Percentiles rank a stretch among this genome's conserved stretches.
Evolutionary conservation across 805 yeast genomes (phyloP).

Genomic region (Middelhovenomyces tepae): DNA sequence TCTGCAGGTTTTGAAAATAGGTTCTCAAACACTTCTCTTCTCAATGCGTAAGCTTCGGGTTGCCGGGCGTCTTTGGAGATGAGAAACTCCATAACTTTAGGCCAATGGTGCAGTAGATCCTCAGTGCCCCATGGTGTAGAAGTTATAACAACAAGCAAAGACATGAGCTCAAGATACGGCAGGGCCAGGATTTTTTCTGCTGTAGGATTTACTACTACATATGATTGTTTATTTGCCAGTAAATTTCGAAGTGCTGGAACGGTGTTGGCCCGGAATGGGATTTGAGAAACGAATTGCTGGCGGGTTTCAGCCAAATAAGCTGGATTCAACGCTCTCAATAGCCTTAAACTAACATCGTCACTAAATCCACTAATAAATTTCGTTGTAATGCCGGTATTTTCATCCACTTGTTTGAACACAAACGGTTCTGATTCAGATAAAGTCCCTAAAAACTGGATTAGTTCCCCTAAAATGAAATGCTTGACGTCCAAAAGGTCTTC

Average conservation of each 20-base stretch:
- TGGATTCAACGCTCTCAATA: constrained; percentile 25
- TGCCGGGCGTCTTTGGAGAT: constrained; percentile 19
- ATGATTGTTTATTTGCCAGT: constrained; percentile 15
- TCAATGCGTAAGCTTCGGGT: constrained; percentile 9
- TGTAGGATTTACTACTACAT: constrained; percentile 15
- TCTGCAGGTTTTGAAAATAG: constrained; percentile 9
- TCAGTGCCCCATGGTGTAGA: constrained; percentile 18
- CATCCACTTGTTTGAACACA: constrained; percentile 20
- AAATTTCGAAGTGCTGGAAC: constrained; percentile 22
- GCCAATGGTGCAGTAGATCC: constrained; percentile 24
- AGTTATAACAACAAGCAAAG: constrained; percentile 20
- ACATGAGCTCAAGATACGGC: constrained; percentile 21
- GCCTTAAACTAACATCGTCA: constrained; percentile 13
- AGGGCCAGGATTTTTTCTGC: constrained; percentile 18
- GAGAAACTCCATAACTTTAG: constrained; percentile 22
- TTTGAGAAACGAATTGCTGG: constrained; percentile 13
- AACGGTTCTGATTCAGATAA: constrained; percentile 19
- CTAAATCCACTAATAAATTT: constrained; percentile 1
- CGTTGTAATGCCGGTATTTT: constrained; percentile 16
- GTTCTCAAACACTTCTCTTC: constrained; percentile 13
- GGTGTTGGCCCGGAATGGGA: constrained; percentile 22
- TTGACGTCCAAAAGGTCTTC: constrained; percentile 8
- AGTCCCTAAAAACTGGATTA: constrained; percentile 19
- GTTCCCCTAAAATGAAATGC: constrained; percentile 19
- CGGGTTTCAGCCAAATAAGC: constrained; percentile 14